Percentiles rank a stretch among this genome's conserved stretches.
These are phyloP conservation scores for Candida maris DNA, from an alignment of 805 yeast genomes.

Conservation along the genomic window DNA sequence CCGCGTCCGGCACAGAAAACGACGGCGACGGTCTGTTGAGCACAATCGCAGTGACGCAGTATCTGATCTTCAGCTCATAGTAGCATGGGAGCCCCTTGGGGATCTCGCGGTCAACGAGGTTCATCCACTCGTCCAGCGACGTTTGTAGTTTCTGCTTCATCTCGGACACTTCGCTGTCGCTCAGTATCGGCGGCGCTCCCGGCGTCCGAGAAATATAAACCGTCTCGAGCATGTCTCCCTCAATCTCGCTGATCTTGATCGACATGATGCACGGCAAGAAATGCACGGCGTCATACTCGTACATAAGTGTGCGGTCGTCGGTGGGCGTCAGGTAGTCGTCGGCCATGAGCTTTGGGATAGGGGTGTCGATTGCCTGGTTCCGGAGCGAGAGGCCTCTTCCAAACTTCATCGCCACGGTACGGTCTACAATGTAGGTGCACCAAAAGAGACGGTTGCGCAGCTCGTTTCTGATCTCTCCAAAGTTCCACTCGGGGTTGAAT, in stretches of 20 bases:
- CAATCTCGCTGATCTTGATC: slow-evolving; percentile 18
- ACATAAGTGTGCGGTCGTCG: slow-evolving; percentile 2
- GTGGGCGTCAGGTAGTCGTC: slow-evolving; percentile 16
- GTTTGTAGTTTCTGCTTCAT: slow-evolving; percentile 12
- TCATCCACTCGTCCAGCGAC: slow-evolving; percentile 18
- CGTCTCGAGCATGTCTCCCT: slow-evolving; percentile 23
- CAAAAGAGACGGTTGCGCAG: slow-evolving; percentile 25
- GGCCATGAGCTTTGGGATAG: slow-evolving; percentile 19
- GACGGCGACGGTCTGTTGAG: slow-evolving; percentile 26
- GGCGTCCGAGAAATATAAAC: slow-evolving; percentile 23
- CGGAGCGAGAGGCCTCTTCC: slow-evolving; percentile 25
- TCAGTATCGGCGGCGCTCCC: slow-evolving; percentile 18
- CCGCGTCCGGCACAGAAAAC: slow-evolving; percentile 17
- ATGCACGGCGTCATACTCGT: slow-evolving; percentile 15
- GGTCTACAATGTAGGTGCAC: slow-evolving; percentile 23
- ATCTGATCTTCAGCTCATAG: slow-evolving; percentile 20
- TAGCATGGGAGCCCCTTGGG: slow-evolving; percentile 14
- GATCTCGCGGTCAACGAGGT: slow-evolving; percentile 17
- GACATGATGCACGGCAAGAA: slow-evolving; percentile 20
- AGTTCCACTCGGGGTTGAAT: slow-evolving; percentile 25
- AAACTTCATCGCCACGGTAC: slow-evolving; percentile 25
- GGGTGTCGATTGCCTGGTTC: slow-evolving; percentile 26
- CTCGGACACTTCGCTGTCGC: slow-evolving; percentile 14
- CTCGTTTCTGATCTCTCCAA: slow-evolving; percentile 21
- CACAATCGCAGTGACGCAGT: slow-evolving; percentile 18